phyloP scores from a whole-genome alignment of 805 yeast genomes.

The Ogataea parapolymorpha region DNA sequence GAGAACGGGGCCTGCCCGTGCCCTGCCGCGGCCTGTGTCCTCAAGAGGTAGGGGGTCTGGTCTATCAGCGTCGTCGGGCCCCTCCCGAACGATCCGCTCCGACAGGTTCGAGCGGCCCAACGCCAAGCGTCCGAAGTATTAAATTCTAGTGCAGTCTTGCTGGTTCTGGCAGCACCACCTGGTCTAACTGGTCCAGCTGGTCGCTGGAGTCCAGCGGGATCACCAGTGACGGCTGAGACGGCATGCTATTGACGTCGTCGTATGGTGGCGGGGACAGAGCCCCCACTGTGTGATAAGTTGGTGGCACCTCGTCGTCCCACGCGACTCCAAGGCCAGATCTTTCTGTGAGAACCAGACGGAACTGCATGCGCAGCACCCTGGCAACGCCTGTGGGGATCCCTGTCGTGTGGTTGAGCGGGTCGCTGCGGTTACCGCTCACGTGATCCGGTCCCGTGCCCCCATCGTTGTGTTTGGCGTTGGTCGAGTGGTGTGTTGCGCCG shows the following conservation, averaged over 20 bases:
- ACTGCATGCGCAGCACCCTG: slow-evolving; percentile 91
- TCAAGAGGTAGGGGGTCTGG: slow-evolving; percentile 1
- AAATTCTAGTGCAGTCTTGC: slow-evolving; percentile 8
- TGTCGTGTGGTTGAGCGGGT: slow-evolving; percentile 33
- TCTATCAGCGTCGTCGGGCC: not conserved
- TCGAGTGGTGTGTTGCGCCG: slow-evolving; percentile 3
- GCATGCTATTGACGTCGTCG: slow-evolving; percentile 32
- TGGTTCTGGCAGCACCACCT: slow-evolving; percentile 18
- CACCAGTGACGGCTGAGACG: slow-evolving; percentile 20
- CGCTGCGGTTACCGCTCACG: slow-evolving; percentile 26
- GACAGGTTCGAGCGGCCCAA: slow-evolving; percentile 4
- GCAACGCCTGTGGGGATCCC: slow-evolving; percentile 95
- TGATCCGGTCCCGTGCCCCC: slow-evolving; percentile 34
- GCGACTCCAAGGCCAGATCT: slow-evolving; percentile 94
- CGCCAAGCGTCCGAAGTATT: slow-evolving; percentile 6
- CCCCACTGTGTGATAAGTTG: slow-evolving; percentile 82
- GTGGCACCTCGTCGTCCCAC: slow-evolving; percentile 99
- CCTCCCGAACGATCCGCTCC: not conserved
- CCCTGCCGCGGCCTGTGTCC: not conserved
- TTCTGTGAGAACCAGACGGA: slow-evolving; percentile 77
- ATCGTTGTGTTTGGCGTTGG: slow-evolving; percentile 17
- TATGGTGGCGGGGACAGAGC: slow-evolving; percentile 88
- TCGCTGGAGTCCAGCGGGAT: slow-evolving; percentile 19
- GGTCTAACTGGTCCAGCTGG: slow-evolving; percentile 8
- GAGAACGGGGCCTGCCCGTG: slow-evolving; percentile 3